phyloP scores from a whole-genome alignment of 331 rosid species.

The Erythrophleum ivorense region DNA sequence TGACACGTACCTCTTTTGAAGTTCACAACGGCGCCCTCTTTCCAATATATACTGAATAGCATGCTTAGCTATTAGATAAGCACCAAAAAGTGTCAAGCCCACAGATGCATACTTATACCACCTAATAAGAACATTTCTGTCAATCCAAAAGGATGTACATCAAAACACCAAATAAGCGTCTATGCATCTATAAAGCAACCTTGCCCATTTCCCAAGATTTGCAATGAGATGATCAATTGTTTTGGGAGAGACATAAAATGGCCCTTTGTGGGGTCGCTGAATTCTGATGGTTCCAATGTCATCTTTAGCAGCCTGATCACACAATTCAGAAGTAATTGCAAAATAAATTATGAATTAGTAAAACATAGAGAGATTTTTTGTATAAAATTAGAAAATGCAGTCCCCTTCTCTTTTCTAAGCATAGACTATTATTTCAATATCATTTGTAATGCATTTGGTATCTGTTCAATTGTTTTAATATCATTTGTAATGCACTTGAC shows the following conservation, averaged over 20 bases:
- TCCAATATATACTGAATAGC: conserved; percentile 70
- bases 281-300: conserved; percentile 82
- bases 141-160: conserved; percentile 28
- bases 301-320: conserved; percentile 86
- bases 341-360: neutral
- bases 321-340: conserved; percentile 39
- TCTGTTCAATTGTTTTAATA: neutral
- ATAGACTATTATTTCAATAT: conserved; percentile 22
- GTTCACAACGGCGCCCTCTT: conserved; percentile 64
- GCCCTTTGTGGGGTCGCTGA: conserved; percentile 95
- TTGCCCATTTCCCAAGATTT: conserved; percentile 96
- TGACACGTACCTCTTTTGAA: conserved; percentile 68
- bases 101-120: conserved; percentile 90
- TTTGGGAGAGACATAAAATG: conserved; percentile 89
- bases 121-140: conserved; percentile 56
- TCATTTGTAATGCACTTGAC: neutral
- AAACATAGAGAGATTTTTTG: conserved; percentile 24
- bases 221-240: conserved; percentile 88
- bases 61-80: conserved; percentile 81
- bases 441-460: neutral
- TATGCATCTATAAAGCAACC: conserved; percentile 55
- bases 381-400: conserved; percentile 4
- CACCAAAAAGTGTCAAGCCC: conserved; percentile 84
- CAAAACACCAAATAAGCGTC: conserved; percentile 26
- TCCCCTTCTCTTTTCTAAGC: conserved; percentile 25